Evolutionary conservation across 2,329 filamentous ascomycete species (phyloP).

Genomic region (Monosporascus sp.): DNA sequence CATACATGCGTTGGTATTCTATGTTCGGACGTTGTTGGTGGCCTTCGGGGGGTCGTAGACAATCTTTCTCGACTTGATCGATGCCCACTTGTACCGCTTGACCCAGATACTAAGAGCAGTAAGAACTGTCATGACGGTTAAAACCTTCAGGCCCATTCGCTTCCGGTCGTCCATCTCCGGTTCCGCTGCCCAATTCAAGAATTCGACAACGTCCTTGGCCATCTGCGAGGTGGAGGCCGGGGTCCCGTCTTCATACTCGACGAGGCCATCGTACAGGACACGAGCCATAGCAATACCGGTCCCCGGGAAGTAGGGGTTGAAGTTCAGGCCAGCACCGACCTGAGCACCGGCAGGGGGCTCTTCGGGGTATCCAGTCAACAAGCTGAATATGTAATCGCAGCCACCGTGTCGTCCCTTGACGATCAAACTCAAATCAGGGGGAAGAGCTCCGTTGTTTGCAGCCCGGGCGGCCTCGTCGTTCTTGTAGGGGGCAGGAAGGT

Average conservation of each 20-base stretch:
- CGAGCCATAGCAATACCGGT: constrained; percentile 98
- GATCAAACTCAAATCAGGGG: constrained; percentile 95
- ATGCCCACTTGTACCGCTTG: constrained; percentile 99
- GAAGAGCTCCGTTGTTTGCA: constrained; percentile 96
- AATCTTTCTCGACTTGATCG: constrained; percentile 93
- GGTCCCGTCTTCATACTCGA: constrained; percentile 97
- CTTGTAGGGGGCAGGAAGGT: constrained; percentile 92
- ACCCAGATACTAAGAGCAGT: constrained; percentile 91
- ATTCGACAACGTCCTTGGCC: constrained; percentile 98
- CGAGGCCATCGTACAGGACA: constrained; percentile 94
- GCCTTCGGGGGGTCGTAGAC: constrained; percentile 72
- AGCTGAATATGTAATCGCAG: constrained; percentile 96
- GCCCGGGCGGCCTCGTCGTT: constrained; percentile 98
- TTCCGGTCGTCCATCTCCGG: constrained; percentile 99
- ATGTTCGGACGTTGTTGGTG: constrained; percentile 42
- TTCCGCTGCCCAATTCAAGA: constrained; percentile 98
- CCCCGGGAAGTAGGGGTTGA: constrained; percentile 99
- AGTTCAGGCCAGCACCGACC: constrained; percentile 89
- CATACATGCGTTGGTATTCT: constrained; percentile 23
- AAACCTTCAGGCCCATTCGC: constrained; percentile 98
- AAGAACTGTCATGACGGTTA: constrained; percentile 72
- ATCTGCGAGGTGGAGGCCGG: constrained; percentile 95
- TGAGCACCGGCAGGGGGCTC: constrained; percentile 85
- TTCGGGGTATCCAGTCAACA: constrained; percentile 96
- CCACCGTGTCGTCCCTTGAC: constrained; percentile 97